These are phyloP conservation scores for Nymphaea thermarum DNA, from an alignment of 164 flowering plant species.

Conservation along the genomic window DNA sequence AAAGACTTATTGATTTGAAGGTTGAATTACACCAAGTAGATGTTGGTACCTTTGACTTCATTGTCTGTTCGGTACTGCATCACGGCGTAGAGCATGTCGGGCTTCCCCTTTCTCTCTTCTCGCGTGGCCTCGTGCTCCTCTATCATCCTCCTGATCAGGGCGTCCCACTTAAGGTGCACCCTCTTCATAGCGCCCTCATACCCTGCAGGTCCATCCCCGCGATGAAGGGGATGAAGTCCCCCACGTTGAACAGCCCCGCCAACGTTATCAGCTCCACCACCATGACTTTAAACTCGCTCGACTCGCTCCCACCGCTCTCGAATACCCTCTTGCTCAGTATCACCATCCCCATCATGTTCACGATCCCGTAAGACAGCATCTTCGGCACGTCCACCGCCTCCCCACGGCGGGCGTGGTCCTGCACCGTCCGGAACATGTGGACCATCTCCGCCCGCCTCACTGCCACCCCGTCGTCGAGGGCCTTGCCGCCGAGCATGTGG, in stretches of 20 bases:
- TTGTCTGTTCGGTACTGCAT: conserved; percentile 11
- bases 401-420: conserved; percentile 6
- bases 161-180: conserved; percentile 25
- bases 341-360: conserved; percentile 32
- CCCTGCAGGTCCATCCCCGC: conserved; percentile 42
- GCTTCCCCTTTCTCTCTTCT: conserved; percentile 15
- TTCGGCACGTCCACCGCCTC: conserved; percentile 25
- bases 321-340: conserved; percentile 33
- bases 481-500: conserved; percentile 32
- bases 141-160: conserved; percentile 18
- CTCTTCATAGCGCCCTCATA: conserved; percentile 28
- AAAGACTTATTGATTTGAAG: too few species aligned
- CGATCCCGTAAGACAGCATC: conserved; percentile 25
- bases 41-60: background rate
- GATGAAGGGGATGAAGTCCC: conserved; percentile 34
- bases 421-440: conserved; percentile 25
- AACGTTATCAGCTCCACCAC: conserved; percentile 36
- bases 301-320: conserved; percentile 20
- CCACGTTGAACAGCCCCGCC: conserved; percentile 31
- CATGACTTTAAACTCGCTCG: conserved; percentile 40
- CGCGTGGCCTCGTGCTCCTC: conserved; percentile 18
- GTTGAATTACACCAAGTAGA: too few species aligned
- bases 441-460: conserved; percentile 20
- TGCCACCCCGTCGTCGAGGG: conserved; percentile 19
- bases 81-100: conserved; percentile 20